These are phyloP conservation scores for Spergularia marina DNA, from an alignment of 148 eudicot genomes.

Conservation along the genomic window DNA sequence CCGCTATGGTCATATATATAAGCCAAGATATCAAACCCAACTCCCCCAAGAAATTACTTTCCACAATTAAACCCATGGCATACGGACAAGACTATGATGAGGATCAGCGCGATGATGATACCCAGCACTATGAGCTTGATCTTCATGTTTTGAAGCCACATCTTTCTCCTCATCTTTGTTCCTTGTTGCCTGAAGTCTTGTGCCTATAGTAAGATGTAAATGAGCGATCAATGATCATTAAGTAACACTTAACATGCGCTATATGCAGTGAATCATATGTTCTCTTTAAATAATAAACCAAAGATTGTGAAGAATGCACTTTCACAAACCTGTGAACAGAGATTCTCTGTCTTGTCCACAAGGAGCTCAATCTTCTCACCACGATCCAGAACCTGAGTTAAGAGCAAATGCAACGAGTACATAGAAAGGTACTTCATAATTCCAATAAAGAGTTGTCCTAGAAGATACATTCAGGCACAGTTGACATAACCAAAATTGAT, in stretches of 20 bases:
- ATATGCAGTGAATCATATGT: background rate
- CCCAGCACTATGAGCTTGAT: slow-evolving; percentile 51
- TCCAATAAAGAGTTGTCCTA: background rate
- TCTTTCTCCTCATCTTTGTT: slow-evolving; percentile 49
- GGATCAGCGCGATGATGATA: slow-evolving; percentile 50
- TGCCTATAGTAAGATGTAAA: slow-evolving; percentile 23
- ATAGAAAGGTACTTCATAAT: background rate
- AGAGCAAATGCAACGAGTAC: background rate
- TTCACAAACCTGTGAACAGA: slow-evolving; percentile 47
- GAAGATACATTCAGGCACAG: background rate
- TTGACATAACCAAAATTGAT: no score
- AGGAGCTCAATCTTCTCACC: slow-evolving; percentile 58
- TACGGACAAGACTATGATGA: slow-evolving; percentile 45
- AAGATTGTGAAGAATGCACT: background rate
- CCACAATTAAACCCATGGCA: slow-evolving; percentile 48
- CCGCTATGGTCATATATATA: slow-evolving; percentile 22
- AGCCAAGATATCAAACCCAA: slow-evolving; percentile 14
- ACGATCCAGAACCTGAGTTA: slow-evolving; percentile 44
- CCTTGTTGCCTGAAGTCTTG: slow-evolving; percentile 50
- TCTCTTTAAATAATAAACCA: background rate
- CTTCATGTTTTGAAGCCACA: slow-evolving; percentile 59
- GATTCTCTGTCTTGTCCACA: slow-evolving; percentile 54
- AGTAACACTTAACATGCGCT: background rate
- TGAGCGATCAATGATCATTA: background rate
- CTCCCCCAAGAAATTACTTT: slow-evolving; percentile 19